Evolutionary conservation across 106 monocot genomes (phyloP).

Genomic region (Apostasia shenzhenica): DNA sequence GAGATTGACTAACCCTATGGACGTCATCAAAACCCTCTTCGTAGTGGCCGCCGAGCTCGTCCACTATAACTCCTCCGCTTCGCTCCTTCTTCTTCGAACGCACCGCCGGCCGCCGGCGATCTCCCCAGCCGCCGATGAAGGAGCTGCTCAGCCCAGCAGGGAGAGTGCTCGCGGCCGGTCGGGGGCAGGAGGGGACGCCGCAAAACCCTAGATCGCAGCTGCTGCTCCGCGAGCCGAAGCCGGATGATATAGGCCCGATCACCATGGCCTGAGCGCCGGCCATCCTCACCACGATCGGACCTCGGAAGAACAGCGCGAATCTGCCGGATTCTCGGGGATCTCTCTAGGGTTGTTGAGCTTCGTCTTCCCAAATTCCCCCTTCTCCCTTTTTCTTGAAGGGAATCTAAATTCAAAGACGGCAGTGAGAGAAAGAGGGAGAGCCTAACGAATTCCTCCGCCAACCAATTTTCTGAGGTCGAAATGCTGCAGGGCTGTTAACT

Average conservation of each 20-base stretch:
- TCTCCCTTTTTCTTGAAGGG: neutral
- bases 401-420: neutral
- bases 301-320: neutral
- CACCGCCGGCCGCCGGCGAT: constrained; percentile 2
- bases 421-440: neutral
- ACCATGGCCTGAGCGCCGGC: constrained; percentile 34
- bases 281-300: constrained; percentile 13
- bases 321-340: neutral
- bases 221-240: neutral
- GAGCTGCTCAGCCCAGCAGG: constrained; percentile 40
- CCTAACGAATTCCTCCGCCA: neutral
- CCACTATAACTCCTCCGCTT: constrained; percentile 20
- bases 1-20: constrained; percentile 28
- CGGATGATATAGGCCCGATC: constrained; percentile 26
- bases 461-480: constrained; percentile 3
- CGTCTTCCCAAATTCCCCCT: neutral
- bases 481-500: neutral
- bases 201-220: constrained; percentile 8
- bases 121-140: constrained; percentile 23
- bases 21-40: constrained; percentile 83
- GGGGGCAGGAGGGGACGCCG: neutral
- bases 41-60: constrained; percentile 73
- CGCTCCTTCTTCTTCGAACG: constrained; percentile 13
- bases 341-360: too few relatives aligned
- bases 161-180: neutral